phyloP scores from a whole-genome alignment of 2,329 filamentous ascomycete genomes.

The Alternaria angustiovoidea region DNA sequence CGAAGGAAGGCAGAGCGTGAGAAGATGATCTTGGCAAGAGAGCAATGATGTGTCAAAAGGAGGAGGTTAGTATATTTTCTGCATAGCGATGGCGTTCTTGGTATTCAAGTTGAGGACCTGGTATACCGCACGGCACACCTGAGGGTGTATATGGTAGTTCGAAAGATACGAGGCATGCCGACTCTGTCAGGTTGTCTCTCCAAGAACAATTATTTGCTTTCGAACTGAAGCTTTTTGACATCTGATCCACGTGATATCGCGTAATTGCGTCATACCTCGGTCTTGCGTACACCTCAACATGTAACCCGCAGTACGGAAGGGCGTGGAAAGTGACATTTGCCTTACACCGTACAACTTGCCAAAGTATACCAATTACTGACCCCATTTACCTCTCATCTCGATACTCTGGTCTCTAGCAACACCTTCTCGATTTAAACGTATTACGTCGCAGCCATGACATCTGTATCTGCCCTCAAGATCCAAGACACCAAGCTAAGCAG shows the following conservation, averaged over 20 bases:
- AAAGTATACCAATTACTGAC: background rate
- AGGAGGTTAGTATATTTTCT: slow-evolving; percentile 11
- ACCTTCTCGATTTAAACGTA: background rate
- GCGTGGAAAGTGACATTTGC: background rate
- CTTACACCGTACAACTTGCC: background rate
- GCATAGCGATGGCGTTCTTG: slow-evolving; percentile 49
- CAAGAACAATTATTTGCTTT: background rate
- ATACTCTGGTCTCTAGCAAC: background rate
- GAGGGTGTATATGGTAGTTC: background rate
- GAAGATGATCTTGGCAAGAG: slow-evolving; percentile 83
- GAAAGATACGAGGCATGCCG: background rate
- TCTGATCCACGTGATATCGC: slow-evolving; percentile 7
- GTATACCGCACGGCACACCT: background rate
- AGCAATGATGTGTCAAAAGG: slow-evolving; percentile 57
- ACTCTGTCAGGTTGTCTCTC: background rate
- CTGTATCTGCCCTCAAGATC: slow-evolving; percentile 29
- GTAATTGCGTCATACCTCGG: slow-evolving; percentile 20
- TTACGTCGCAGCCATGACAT: slow-evolving; percentile 19
- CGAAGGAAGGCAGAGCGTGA: slow-evolving; percentile 81
- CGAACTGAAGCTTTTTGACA: background rate
- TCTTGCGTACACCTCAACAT: background rate
- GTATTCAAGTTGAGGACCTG: slow-evolving; percentile 1
- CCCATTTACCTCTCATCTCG: background rate
- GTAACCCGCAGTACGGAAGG: background rate
- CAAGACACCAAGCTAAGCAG: slow-evolving; percentile 42